Evolutionary conservation across 2,329 filamentous ascomycete species (phyloP).

Genomic region (Ophiocordyceps robertsii): DNA sequence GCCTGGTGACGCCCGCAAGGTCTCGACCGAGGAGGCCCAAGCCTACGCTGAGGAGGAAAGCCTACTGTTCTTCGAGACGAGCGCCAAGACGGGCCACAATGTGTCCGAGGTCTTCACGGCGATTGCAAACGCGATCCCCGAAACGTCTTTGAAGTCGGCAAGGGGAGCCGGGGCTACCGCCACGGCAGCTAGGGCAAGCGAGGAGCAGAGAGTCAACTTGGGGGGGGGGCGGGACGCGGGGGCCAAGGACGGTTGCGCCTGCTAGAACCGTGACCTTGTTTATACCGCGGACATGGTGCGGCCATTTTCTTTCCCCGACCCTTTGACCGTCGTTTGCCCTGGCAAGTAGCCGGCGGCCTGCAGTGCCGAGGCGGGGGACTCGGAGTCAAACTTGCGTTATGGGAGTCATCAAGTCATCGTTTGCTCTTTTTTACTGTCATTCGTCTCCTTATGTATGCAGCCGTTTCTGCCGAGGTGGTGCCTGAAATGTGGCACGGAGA

Average conservation of each 20-base stretch:
- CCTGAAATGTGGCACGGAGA: no score
- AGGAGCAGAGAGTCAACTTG: slow-evolving; percentile 73
- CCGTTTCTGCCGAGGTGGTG: no score
- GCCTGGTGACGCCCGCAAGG: slow-evolving; percentile 66
- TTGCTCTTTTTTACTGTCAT: background rate
- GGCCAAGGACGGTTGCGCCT: slow-evolving; percentile 87
- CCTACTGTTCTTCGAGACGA: slow-evolving; percentile 93
- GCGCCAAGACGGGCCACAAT: slow-evolving; percentile 89
- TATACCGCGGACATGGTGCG: background rate
- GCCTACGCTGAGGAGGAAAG: slow-evolving; percentile 90
- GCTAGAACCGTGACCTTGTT: slow-evolving; percentile 30
- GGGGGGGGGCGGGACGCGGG: slow-evolving; percentile 57
- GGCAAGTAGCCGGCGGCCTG: slow-evolving; percentile 4
- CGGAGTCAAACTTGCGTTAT: slow-evolving; percentile 7
- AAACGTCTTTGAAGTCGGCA: slow-evolving; percentile 85
- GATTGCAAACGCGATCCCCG: slow-evolving; percentile 94
- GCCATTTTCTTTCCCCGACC: background rate
- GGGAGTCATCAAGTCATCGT: slow-evolving; percentile 7
- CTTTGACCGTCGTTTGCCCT: slow-evolving; percentile 2
- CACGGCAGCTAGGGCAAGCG: slow-evolving; percentile 42
- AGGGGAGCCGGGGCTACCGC: slow-evolving; percentile 56
- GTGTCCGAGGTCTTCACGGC: slow-evolving; percentile 95
- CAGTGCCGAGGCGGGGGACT: slow-evolving; percentile 8
- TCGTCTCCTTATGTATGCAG: background rate
- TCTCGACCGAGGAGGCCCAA: slow-evolving; percentile 83